These are phyloP conservation scores for Meripilus lineatus DNA, from an alignment of 1,284 basidiomycete genomes.

Conservation along the genomic window DNA sequence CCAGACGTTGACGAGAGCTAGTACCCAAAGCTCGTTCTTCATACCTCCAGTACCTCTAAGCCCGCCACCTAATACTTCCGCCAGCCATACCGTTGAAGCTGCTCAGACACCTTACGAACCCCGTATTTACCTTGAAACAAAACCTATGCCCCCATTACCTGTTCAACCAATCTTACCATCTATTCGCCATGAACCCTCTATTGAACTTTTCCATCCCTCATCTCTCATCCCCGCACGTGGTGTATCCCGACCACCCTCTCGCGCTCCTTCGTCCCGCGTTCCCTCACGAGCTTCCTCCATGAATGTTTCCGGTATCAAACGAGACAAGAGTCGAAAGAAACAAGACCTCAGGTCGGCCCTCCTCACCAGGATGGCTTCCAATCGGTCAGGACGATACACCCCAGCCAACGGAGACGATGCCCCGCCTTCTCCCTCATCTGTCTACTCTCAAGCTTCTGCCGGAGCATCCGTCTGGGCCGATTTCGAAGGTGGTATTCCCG, in stretches of 20 bases:
- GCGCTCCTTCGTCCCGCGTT: not conserved
- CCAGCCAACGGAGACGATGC: slow-evolving; percentile 2
- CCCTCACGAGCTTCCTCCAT: not conserved
- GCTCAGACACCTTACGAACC: too few species aligned
- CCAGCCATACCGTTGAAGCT: too few species aligned
- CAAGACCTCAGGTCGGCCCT: not conserved
- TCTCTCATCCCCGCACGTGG: not conserved
- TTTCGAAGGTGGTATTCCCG: not conserved
- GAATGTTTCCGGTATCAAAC: too few species aligned
- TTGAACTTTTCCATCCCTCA: too few species aligned
- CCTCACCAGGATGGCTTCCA: slow-evolving; percentile 1
- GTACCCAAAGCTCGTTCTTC: not conserved
- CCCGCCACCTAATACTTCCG: too few species aligned
- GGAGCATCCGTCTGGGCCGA: not conserved
- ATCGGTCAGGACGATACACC: not conserved
- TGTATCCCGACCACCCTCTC: slow-evolving; percentile 2
- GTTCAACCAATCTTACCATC: too few species aligned
- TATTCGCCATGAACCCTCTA: too few species aligned
- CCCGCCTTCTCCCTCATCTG: not conserved
- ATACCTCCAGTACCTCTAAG: not conserved
- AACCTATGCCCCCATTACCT: too few species aligned
- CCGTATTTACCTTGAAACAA: too few species aligned
- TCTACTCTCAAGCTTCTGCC: slow-evolving; percentile 3
- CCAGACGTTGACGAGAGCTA: not conserved
- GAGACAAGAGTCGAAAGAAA: not conserved